Evolutionary conservation across 176 grass and related monocot species (phyloP).

Genomic region (Hordeum vulgare): MorexV3_pseudomolecules_assembly NC_058518.1:137620045-137620544

Average conservation of each 20-base stretch:
- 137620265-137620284: constrained; percentile 32
- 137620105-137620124: not conserved
- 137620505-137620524: not conserved
- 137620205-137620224: too few relatives aligned
- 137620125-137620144: not conserved
- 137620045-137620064: not conserved
- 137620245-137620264: too few relatives aligned
- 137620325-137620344: constrained; percentile 26
- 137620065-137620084: too few relatives aligned
- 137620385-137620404: too few relatives aligned
- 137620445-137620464: not conserved
- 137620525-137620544: constrained; percentile 53
- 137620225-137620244: too few relatives aligned
- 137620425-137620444: not conserved
- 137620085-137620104: not conserved
- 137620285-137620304: constrained; percentile 3
- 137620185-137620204: too few relatives aligned
- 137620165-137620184: too few relatives aligned
- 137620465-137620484: not conserved
- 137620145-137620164: too few relatives aligned
- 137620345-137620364: constrained; percentile 8
- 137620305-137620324: constrained; percentile 2
- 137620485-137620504: not conserved
- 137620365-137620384: not conserved
- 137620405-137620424: not conserved